These are phyloP conservation scores for Escallonia herrerae DNA, from an alignment of 129 eudicot species.

Conservation along the genomic window DNA sequence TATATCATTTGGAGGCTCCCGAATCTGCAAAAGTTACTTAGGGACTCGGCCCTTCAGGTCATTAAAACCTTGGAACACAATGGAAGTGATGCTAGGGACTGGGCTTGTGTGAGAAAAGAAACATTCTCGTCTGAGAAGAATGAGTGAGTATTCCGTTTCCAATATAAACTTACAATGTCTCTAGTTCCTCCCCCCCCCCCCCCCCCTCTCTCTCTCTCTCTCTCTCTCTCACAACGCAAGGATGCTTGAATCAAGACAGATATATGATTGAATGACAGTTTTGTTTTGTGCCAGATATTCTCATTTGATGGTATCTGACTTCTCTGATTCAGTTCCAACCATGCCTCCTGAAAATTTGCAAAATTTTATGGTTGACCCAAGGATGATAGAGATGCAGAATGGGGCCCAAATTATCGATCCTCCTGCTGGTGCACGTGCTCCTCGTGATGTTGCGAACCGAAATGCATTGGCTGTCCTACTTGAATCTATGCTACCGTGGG, in stretches of 20 bases:
- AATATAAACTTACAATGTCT: not conserved
- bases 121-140: slow-evolving; percentile 80
- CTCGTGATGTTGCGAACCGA: slow-evolving; percentile 54
- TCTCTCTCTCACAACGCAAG: not conserved
- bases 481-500: slow-evolving; percentile 78
- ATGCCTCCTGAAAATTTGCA: slow-evolving; percentile 90
- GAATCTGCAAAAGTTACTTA: slow-evolving; percentile 68
- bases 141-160: slow-evolving; percentile 47
- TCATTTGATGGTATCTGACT: slow-evolving; percentile 74
- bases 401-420: slow-evolving; percentile 26
- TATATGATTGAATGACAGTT: not conserved
- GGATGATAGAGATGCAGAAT: slow-evolving; percentile 44
- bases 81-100: slow-evolving; percentile 53
- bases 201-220: too few relatives aligned
- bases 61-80: slow-evolving; percentile 40
- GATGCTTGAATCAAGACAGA: not conserved
- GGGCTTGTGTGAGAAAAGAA: slow-evolving; percentile 92
- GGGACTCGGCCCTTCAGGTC: slow-evolving; percentile 57
- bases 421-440: slow-evolving; percentile 28
- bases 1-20: slow-evolving; percentile 96
- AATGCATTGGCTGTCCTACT: slow-evolving; percentile 70
- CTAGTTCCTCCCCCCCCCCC: too few relatives aligned
- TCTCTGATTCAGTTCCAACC: slow-evolving; percentile 80
- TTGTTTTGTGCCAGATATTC: slow-evolving; percentile 45
- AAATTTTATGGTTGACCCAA: slow-evolving; percentile 66